Evolutionary conservation across 2,329 filamentous ascomycete species (phyloP).

Genomic region (Trichoderma afroharzianum): DNA sequence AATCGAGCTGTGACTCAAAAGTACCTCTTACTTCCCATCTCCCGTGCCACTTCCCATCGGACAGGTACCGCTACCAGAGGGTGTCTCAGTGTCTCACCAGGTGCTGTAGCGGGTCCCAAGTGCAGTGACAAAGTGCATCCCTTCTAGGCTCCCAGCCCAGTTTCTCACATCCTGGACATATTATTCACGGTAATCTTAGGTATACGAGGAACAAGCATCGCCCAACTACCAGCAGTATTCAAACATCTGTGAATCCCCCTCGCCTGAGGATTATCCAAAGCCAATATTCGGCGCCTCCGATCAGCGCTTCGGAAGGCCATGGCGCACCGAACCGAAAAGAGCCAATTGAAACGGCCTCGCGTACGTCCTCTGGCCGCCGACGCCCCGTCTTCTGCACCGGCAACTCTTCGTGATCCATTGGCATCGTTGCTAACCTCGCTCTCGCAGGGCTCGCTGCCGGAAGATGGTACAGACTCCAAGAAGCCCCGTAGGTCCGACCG

Average conservation of each 20-base stretch:
- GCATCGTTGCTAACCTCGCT: conserved; percentile 24
- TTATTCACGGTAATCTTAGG: conserved; percentile 23
- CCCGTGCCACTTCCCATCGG: neutral
- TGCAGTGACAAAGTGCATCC: conserved; percentile 13
- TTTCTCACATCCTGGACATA: conserved; percentile 14
- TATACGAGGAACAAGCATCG: conserved; percentile 25
- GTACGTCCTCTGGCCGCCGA: conserved; percentile 47
- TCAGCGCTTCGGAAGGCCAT: conserved; percentile 36
- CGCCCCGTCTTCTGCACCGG: neutral
- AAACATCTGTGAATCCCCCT: conserved; percentile 5
- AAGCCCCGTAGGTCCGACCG: conserved; percentile 79
- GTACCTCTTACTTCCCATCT: neutral
- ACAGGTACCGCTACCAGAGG: neutral
- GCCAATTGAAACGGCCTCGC: conserved; percentile 77
- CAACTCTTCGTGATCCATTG: conserved; percentile 13
- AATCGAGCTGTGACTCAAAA: neutral
- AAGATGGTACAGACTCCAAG: conserved; percentile 66
- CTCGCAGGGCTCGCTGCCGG: conserved; percentile 60
- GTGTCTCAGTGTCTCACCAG: neutral
- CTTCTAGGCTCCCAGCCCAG: conserved; percentile 21
- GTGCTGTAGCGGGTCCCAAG: conserved; percentile 6
- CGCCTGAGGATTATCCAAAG: conserved; percentile 7
- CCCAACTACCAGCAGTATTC: neutral
- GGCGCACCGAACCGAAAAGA: conserved; percentile 67
- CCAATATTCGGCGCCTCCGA: conserved; percentile 9